phyloP scores from a whole-genome alignment of 345 rosid genomes.

The Ricinus communis region DNA sequence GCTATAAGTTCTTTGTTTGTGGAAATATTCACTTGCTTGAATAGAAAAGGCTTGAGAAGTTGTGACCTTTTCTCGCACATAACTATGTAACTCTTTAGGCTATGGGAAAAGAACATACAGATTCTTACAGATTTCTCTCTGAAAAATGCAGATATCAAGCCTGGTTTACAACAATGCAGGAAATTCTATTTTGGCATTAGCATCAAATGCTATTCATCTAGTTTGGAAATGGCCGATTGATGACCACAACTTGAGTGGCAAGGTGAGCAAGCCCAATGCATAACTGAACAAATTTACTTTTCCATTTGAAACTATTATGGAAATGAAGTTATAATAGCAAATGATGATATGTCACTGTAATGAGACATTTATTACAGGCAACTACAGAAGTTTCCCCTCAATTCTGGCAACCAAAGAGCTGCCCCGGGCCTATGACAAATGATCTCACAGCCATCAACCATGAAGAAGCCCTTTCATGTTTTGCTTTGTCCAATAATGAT shows the following conservation, averaged over 20 bases:
- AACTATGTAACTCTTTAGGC: neutral
- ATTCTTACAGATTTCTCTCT: conserved; percentile 14
- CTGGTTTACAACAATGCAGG: conserved; percentile 43
- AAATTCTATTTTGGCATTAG: conserved; percentile 45
- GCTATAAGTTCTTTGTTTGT: neutral
- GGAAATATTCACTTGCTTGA: neutral
- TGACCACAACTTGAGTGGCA: too few relatives aligned
- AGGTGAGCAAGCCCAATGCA: conserved; percentile 24
- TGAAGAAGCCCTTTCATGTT: conserved; percentile 32
- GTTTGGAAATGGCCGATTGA: conserved; percentile 42
- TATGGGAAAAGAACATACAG: neutral
- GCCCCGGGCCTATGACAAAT: conserved; percentile 33
- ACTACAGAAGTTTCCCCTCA: conserved; percentile 32
- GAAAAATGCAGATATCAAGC: conserved; percentile 39
- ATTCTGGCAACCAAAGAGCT: conserved; percentile 35
- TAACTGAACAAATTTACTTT: neutral
- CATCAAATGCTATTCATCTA: conserved; percentile 39
- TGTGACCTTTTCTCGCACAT: neutral
- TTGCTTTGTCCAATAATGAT: conserved; percentile 45
- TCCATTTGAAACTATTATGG: conserved; percentile 5
- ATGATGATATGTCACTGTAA: neutral
- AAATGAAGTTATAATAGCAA: neutral
- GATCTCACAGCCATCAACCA: conserved; percentile 25
- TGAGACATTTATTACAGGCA: conserved; percentile 30
- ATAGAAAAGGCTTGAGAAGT: conserved; percentile 1